These are phyloP conservation scores for Tardiomyces depauwii DNA, from an alignment of 1,139 yeast species.

Conservation along the genomic window DNA sequence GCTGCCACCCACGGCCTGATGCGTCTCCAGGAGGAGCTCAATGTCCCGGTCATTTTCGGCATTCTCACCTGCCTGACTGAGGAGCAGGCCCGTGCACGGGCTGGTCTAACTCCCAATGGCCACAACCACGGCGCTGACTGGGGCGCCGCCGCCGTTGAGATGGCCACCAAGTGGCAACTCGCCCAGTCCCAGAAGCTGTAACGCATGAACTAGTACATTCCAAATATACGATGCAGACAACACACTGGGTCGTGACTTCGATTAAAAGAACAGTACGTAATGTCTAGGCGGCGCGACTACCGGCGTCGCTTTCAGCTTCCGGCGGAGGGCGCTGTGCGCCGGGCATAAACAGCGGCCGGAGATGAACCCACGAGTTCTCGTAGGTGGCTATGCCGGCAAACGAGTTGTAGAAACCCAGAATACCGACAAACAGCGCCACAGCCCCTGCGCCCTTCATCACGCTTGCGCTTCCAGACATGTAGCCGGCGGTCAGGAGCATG, in stretches of 20 bases:
- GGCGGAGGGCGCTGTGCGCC: slow-evolving; percentile 12
- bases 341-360: slow-evolving; percentile 34
- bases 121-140: slow-evolving; percentile 98
- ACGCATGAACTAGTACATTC: no score
- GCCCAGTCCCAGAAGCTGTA: background rate
- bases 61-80: slow-evolving; percentile 87
- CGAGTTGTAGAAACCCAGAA: slow-evolving; percentile 82
- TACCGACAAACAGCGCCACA: slow-evolving; percentile 64
- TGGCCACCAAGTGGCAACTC: slow-evolving; percentile 33
- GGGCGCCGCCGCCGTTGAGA: slow-evolving; percentile 99
- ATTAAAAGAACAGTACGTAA: no score
- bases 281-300: no score
- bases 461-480: slow-evolving; percentile 30
- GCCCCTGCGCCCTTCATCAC: slow-evolving; percentile 65
- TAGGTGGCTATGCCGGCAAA: slow-evolving; percentile 76
- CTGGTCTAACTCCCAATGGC: slow-evolving; percentile 66
- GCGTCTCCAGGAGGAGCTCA: slow-evolving; percentile 61
- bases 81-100: slow-evolving; percentile 86
- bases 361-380: slow-evolving; percentile 52
- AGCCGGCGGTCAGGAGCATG: slow-evolving; percentile 52
- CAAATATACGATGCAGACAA: no score
- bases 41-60: slow-evolving; percentile 83
- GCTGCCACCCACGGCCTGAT: slow-evolving; percentile 78
- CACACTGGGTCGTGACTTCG: no score
- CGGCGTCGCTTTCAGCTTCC: no score